These are phyloP conservation scores for Hylodesmum podocarpum DNA, from an alignment of 306 rosid genomes.

Conservation along the genomic window DNA sequence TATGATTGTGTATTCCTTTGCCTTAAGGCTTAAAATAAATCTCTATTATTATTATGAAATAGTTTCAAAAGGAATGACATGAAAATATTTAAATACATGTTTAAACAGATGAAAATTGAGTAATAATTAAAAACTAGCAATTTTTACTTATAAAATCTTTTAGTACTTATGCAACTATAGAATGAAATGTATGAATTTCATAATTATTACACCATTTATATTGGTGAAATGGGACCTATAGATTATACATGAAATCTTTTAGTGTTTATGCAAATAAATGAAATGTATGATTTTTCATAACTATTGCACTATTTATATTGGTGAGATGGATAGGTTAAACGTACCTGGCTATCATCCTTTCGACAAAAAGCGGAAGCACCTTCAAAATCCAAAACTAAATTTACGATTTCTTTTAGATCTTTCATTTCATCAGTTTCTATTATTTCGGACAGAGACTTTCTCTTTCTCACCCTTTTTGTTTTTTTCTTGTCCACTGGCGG, in stretches of 20 bases:
- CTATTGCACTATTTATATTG: not conserved
- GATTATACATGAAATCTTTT: too few relatives aligned
- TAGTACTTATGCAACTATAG: not conserved
- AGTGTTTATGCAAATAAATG: not conserved
- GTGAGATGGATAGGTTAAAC: not conserved
- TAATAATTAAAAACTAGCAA: not conserved
- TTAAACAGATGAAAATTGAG: not conserved
- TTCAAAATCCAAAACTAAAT: constrained; percentile 44
- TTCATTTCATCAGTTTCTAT: constrained; percentile 43
- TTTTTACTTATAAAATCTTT: not conserved
- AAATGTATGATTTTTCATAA: not conserved
- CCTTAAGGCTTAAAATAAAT: not conserved
- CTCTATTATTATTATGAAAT: not conserved
- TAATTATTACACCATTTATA: not conserved
- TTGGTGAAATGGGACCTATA: too few relatives aligned
- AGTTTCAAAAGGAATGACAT: not conserved
- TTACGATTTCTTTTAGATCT: constrained; percentile 43
- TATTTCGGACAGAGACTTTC: too few relatives aligned
- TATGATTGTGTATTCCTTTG: not conserved
- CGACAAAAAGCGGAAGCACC: constrained; percentile 53
- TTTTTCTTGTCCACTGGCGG: constrained; percentile 43
- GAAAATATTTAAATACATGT: not conserved
- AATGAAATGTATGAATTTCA: not conserved
- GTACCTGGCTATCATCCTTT: constrained; percentile 72
- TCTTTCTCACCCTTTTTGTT: constrained; percentile 75